Base-by-base conservation (phyloP, 805 yeast species). In the Spathaspora sp. region DNA sequence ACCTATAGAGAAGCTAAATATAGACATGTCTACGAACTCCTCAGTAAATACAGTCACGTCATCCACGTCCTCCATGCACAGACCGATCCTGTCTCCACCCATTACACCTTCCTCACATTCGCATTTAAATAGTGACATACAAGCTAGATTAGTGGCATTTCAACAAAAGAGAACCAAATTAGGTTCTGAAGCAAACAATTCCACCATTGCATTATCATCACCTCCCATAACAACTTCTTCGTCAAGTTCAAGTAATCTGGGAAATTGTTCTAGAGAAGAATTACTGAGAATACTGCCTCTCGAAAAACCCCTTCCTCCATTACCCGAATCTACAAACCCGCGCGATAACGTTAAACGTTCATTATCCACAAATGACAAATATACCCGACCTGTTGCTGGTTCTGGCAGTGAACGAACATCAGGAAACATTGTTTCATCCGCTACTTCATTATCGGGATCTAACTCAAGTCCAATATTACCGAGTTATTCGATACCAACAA, bases 71-170 rank as follows among this genome's bases (percentile, higher is more conserved):
- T 10, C 47, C 35, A 31, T 31, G 35, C 47, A 45, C n/a, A 14
- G 23, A 31, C 47, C 47, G 6, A 45, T 14, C 11, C 47, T 17
- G 40, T 55, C 60, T 11, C 57, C 60, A 8, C 52, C 59, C 8
- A 19, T 52, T 18, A 31, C 56, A 19, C 49, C 55, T 18, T 45
- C 47, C 5, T 31, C 47, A 12, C 67, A 57, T 32, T 48, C 61
- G 11, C 67, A 59, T 46, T 47, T 86, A 48, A 83, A 79, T 59
- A 85, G 94, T 10, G 93, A 88, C 55, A 80, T 90, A 42, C 97
- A 91, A 66, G 97, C 97, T 1, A 76, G 94, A 56, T 78, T 92
- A 38, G 71, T 87, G 65, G 97, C 96, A 0, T 88, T 92, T 60
- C 97, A 91, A 66, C 90, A 89, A 56, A 83, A 86, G 61, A 79